phyloP scores from a whole-genome alignment of 2,329 filamentous ascomycete genomes.

The Cladorrhinum sp. region DNA sequence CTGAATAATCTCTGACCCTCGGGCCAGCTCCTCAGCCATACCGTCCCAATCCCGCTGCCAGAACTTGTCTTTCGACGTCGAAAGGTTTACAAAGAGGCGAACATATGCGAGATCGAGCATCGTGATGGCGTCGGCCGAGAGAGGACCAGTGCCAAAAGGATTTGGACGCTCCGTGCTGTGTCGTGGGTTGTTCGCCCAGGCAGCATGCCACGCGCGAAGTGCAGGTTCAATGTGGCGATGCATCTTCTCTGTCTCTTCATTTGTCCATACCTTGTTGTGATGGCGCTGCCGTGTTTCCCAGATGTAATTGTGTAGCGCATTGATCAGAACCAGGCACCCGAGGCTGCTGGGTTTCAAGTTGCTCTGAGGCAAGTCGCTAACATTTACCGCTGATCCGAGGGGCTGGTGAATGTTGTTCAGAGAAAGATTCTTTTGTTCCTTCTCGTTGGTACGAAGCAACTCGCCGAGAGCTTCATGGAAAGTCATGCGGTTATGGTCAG shows the following conservation, averaged over 20 bases:
- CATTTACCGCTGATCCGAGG: conserved; percentile 45
- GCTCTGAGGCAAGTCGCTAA: conserved; percentile 52
- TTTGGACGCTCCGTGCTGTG: conserved; percentile 84
- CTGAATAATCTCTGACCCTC: conserved; percentile 71
- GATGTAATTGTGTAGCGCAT: conserved; percentile 95
- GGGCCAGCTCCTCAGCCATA: conserved; percentile 82
- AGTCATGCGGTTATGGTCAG: conserved; percentile 67
- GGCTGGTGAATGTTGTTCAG: conserved; percentile 40
- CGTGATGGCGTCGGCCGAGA: conserved; percentile 88
- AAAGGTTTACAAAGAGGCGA: conserved; percentile 88
- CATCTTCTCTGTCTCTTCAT: conserved; percentile 92
- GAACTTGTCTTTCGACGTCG: conserved; percentile 85
- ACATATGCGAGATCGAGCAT: conserved; percentile 90
- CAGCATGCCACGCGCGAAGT: conserved; percentile 87
- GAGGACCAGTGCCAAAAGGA: conserved; percentile 73
- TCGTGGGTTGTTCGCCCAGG: conserved; percentile 82
- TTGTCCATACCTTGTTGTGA: conserved; percentile 83
- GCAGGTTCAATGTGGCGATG: conserved; percentile 93
- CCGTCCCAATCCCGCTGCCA: conserved; percentile 93
- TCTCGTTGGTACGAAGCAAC: conserved; percentile 72
- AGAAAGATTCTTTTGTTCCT: conserved; percentile 51
- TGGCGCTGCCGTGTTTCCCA: conserved; percentile 95
- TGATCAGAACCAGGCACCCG: conserved; percentile 86
- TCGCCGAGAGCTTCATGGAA: conserved; percentile 82
- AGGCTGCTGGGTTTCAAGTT: conserved; percentile 83